phyloP scores from a whole-genome alignment of 2,329 filamentous ascomycete genomes.

The Cladosporium sp. region DNA sequence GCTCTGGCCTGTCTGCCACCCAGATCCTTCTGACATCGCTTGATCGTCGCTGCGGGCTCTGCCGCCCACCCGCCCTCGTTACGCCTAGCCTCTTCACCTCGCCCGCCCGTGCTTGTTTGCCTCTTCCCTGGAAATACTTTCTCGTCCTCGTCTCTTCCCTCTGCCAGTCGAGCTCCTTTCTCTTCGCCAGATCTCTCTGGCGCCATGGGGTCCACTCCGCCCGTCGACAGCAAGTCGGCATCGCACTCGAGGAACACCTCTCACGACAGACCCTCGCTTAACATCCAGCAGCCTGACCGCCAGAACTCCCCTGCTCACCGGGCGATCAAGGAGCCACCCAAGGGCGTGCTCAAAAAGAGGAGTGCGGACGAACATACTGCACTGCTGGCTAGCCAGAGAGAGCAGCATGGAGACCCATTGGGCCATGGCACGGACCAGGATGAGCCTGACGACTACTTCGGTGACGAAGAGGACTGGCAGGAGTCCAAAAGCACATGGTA shows the following conservation, averaged over 20 bases:
- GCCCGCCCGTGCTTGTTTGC: not conserved
- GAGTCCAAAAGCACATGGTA: conserved; percentile 72
- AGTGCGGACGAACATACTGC: conserved; percentile 13
- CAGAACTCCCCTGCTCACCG: not conserved
- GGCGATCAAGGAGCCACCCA: not conserved
- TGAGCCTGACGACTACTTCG: conserved; percentile 6
- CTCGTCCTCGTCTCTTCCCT: not conserved
- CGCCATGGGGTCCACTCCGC: not conserved
- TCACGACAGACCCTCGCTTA: conserved; percentile 5
- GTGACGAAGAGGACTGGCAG: conserved; percentile 15
- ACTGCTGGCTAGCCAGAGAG: conserved; percentile 12
- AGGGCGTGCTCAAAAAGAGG: conserved; percentile 9
- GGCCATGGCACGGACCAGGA: not conserved
- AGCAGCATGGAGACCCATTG: not conserved
- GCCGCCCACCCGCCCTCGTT: not conserved
- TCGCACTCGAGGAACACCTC: conserved; percentile 4
- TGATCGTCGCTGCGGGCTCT: conserved; percentile 1
- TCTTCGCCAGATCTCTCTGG: not conserved
- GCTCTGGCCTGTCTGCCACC: too few species aligned
- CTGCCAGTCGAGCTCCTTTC: not conserved
- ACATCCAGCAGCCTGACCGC: conserved; percentile 3
- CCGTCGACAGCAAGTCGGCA: conserved; percentile 2
- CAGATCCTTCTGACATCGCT: too few species aligned
- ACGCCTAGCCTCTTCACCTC: conserved; percentile 8
- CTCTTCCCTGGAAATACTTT: conserved; percentile 4